A percentile compares a stretch with the other conserved stretches of the same genome.
phyloP scores from a whole-genome alignment of 75 land plant species.

The Pseudotsuga menziesii region DNA sequence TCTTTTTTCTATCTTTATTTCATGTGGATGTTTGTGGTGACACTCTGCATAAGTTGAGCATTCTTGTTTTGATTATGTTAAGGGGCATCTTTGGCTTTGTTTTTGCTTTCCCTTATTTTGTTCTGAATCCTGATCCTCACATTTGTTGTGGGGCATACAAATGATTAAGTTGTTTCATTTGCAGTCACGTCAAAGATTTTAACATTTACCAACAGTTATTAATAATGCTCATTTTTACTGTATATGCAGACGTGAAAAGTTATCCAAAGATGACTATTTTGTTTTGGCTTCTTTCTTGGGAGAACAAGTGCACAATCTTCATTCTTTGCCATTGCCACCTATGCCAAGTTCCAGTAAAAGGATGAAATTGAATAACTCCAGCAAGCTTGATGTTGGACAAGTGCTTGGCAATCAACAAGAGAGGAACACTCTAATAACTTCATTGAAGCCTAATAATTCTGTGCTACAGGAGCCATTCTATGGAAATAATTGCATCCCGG shows the following conservation, averaged over 20 bases:
- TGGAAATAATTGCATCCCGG: conserved; percentile 23
- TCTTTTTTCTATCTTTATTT: not conserved
- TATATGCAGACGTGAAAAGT: conserved; percentile 52
- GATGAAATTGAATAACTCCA: conserved; percentile 5
- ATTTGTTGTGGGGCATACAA: not conserved
- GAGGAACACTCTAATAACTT: not conserved
- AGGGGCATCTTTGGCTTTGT: not conserved
- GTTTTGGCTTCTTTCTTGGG: conserved; percentile 81
- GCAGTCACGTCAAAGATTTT: not conserved
- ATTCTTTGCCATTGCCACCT: conserved; percentile 67
- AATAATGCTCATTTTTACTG: not conserved
- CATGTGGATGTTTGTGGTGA: not conserved
- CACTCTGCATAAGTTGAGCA: not conserved
- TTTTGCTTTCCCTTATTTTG: not conserved
- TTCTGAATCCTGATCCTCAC: not conserved
- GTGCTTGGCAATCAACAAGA: not conserved
- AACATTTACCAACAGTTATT: not conserved
- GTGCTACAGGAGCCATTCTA: conserved; percentile 1
- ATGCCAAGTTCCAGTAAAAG: conserved; percentile 10
- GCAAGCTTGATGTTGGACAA: conserved; percentile 1
- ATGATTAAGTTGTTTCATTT: not conserved
- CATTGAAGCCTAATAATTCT: not conserved
- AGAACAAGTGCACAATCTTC: conserved; percentile 67
- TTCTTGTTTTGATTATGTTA: not conserved
- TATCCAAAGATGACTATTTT: conserved; percentile 52